phyloP scores from a whole-genome alignment of 1,284 basidiomycete species.

The Leccinum proliferum region DNA sequence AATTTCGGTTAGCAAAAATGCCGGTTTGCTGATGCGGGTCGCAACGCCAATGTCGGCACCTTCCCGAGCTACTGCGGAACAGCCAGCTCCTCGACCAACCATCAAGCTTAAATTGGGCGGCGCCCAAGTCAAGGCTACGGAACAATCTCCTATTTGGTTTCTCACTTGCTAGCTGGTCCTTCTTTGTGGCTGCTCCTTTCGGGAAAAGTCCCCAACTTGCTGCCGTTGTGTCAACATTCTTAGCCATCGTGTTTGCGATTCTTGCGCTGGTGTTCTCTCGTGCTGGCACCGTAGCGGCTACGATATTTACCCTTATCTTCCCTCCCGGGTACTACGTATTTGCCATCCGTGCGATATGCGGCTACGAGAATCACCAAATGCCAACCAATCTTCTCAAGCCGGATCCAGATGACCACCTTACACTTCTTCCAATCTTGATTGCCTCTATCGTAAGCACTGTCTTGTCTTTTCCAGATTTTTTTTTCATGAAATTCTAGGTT shows the following conservation, averaged over 20 bases:
- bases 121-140: no score
- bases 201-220: conserved; percentile 70
- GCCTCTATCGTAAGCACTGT: conserved; percentile 50
- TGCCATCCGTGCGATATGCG: conserved; percentile 58
- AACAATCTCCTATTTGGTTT: conserved; percentile 67
- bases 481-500: conserved; percentile 37
- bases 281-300: conserved; percentile 43
- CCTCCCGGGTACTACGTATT: conserved; percentile 75
- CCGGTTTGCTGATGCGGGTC: no score
- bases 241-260: conserved; percentile 62
- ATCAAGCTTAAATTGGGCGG: no score
- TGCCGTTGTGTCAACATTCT: conserved; percentile 61
- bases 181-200: conserved; percentile 65
- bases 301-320: conserved; percentile 66
- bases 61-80: no score
- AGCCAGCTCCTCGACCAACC: no score
- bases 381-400: conserved; percentile 46
- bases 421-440: conserved; percentile 56
- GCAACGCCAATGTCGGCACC: no score
- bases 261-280: conserved; percentile 54
- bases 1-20: no score
- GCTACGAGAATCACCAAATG: conserved; percentile 56
- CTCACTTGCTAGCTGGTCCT: conserved; percentile 62
- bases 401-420: conserved; percentile 56
- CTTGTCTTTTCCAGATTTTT: not conserved